phyloP scores from a whole-genome alignment of 768 basidiomycete genomes.

The Boletus rex-veris region DNA sequence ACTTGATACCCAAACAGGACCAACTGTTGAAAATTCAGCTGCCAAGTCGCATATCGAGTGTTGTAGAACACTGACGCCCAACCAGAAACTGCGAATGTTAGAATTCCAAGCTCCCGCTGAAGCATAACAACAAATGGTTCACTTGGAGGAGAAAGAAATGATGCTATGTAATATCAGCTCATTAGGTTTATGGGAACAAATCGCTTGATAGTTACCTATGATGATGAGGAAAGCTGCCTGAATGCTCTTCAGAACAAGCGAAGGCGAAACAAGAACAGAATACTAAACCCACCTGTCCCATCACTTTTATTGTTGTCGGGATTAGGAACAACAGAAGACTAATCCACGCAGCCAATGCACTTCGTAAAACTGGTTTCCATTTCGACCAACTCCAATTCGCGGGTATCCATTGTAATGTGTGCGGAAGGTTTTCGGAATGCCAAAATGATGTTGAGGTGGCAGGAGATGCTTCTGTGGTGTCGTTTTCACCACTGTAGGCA shows the following conservation, averaged over 20 bases:
- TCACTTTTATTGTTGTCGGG: slow-evolving; percentile 39
- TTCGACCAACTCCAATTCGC: slow-evolving; percentile 55
- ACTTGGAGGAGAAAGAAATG: slow-evolving; percentile 62
- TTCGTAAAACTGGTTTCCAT: slow-evolving; percentile 60
- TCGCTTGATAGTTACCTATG: slow-evolving; percentile 41
- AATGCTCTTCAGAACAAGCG: not conserved
- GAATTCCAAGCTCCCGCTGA: slow-evolving; percentile 58
- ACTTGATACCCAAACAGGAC: slow-evolving; percentile 60
- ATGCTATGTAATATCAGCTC: slow-evolving; percentile 36
- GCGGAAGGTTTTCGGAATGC: slow-evolving; percentile 23
- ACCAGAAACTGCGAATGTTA: slow-evolving; percentile 44
- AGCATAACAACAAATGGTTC: slow-evolving; percentile 67
- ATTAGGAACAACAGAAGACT: slow-evolving; percentile 59
- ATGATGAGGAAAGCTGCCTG: slow-evolving; percentile 66
- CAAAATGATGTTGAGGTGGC: not conserved
- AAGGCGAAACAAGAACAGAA: not conserved
- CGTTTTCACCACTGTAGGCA: not conserved
- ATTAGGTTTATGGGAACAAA: not conserved
- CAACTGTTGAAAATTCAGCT: slow-evolving; percentile 42
- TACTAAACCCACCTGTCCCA: slow-evolving; percentile 51
- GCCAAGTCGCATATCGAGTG: not conserved
- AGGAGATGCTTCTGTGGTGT: not conserved
- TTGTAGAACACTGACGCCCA: slow-evolving; percentile 54
- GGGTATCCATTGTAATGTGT: slow-evolving; percentile 50
- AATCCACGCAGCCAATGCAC: slow-evolving; percentile 60